These are phyloP conservation scores for Bassia scoparia DNA, from an alignment of 148 eudicot species.

Conservation along the genomic window DNA sequence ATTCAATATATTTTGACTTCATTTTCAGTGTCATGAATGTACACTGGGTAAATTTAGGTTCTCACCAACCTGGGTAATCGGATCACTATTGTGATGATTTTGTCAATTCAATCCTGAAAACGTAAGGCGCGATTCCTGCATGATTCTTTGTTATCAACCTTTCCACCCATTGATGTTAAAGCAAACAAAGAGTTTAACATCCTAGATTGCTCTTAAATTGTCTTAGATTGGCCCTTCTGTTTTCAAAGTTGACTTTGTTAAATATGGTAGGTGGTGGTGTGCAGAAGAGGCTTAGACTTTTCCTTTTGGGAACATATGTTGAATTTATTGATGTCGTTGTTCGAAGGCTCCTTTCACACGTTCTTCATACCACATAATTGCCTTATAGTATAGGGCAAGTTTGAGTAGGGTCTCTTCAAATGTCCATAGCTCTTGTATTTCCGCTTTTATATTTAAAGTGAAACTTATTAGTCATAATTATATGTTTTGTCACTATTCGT, in stretches of 20 bases:
- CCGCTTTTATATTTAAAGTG: too few relatives aligned
- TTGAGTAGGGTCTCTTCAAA: neutral
- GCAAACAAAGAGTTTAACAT: neutral
- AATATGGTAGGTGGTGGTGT: conserved; percentile 3
- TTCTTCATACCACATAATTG: conserved; percentile 23
- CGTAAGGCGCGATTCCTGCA: neutral
- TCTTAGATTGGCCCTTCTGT: too few relatives aligned
- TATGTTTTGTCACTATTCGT: too few relatives aligned
- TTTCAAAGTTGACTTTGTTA: neutral
- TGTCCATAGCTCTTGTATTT: neutral
- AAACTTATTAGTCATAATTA: too few relatives aligned
- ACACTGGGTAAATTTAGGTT: too few relatives aligned
- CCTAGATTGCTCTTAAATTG: too few relatives aligned
- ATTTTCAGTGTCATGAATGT: too few relatives aligned
- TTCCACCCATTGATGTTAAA: conserved; percentile 1
- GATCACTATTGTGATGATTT: too few relatives aligned
- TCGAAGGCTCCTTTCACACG: neutral
- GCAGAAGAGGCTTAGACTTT: neutral
- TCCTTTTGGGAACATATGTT: conserved; percentile 25
- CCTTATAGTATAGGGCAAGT: conserved; percentile 1
- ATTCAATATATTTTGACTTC: too few relatives aligned
- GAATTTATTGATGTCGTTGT: neutral
- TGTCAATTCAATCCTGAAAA: too few relatives aligned
- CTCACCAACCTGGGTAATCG: too few relatives aligned
- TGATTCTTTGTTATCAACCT: neutral